These are phyloP conservation scores for Prunus mume DNA, from an alignment of 306 rosid species.

Conservation along the genomic window DNA sequence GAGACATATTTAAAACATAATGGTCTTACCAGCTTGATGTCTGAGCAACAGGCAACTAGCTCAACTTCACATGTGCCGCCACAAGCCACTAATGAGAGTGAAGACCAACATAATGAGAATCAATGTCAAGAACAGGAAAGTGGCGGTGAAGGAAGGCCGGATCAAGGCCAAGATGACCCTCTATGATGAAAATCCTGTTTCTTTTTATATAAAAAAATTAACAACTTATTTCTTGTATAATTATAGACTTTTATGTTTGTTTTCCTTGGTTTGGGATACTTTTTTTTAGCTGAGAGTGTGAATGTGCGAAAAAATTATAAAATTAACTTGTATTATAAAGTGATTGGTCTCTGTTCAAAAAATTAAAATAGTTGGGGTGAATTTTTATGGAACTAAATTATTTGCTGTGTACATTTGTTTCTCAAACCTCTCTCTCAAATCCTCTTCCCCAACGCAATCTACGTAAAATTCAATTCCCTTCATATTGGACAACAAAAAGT, in stretches of 20 bases:
- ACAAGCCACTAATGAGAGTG: slow-evolving; percentile 58
- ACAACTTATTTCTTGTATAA: slow-evolving; percentile 13
- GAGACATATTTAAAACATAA: slow-evolving; percentile 80
- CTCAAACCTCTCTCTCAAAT: no score
- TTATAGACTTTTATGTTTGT: slow-evolving; percentile 17
- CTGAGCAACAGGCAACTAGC: slow-evolving; percentile 70
- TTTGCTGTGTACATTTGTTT: no score
- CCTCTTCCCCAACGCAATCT: no score
- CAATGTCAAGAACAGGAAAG: slow-evolving; percentile 53
- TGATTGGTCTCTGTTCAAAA: background rate
- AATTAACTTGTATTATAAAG: slow-evolving; percentile 10
- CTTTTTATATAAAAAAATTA: background rate
- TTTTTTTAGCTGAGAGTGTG: background rate
- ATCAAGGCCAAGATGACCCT: slow-evolving; percentile 52
- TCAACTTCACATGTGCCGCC: slow-evolving; percentile 53
- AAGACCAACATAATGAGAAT: slow-evolving; percentile 56
- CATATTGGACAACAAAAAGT: no score
- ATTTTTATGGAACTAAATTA: background rate
- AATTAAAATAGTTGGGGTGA: background rate
- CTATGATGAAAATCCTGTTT: slow-evolving; percentile 27
- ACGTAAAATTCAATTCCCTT: no score
- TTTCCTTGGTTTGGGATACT: slow-evolving; percentile 16
- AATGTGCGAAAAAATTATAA: background rate
- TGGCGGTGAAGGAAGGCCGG: slow-evolving; percentile 55
- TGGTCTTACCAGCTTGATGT: slow-evolving; percentile 76